Conservation (phyloP, 2,329 filamentous ascomycete genomes). For the Colletotrichum navitas region DNA sequence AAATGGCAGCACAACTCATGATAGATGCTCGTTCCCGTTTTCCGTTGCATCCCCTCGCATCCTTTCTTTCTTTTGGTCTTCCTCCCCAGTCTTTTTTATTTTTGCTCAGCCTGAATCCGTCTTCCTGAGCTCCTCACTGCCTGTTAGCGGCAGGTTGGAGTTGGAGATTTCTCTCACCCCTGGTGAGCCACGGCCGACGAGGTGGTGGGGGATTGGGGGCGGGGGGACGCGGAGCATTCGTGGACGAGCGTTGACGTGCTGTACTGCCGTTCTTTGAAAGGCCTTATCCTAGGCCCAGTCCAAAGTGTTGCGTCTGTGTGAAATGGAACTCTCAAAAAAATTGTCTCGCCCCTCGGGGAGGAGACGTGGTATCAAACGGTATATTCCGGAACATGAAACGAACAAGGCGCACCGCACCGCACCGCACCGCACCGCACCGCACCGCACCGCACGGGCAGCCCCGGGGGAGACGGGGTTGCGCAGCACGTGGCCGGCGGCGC, state of each 20-base stretch:
- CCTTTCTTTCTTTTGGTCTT: background rate
- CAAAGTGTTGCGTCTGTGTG: background rate
- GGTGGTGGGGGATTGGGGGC: background rate
- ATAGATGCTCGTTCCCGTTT: constrained; percentile 4
- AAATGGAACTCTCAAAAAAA: constrained; percentile 24
- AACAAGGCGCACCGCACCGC: constrained; percentile 24
- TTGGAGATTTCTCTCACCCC: too few species aligned
- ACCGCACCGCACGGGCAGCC: background rate
- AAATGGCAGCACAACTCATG: background rate
- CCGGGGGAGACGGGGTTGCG: background rate
- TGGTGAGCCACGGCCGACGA: too few species aligned
- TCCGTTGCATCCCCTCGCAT: background rate
- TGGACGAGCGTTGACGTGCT: background rate
- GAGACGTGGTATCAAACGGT: constrained; percentile 41
- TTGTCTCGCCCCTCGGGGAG: background rate
- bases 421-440: background rate
- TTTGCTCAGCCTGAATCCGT: too few species aligned
- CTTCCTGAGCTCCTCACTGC: too few species aligned
- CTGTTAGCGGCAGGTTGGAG: too few species aligned
- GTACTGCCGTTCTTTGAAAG: constrained; percentile 17
- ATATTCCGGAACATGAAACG: constrained; percentile 39
- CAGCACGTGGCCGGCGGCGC: constrained; percentile 21
- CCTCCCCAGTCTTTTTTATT: too few species aligned
- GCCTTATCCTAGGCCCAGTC: background rate
- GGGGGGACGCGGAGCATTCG: background rate